phyloP scores from a whole-genome alignment of 2,329 filamentous ascomycete genomes.

The Drechslerella dactyloides region DNA sequence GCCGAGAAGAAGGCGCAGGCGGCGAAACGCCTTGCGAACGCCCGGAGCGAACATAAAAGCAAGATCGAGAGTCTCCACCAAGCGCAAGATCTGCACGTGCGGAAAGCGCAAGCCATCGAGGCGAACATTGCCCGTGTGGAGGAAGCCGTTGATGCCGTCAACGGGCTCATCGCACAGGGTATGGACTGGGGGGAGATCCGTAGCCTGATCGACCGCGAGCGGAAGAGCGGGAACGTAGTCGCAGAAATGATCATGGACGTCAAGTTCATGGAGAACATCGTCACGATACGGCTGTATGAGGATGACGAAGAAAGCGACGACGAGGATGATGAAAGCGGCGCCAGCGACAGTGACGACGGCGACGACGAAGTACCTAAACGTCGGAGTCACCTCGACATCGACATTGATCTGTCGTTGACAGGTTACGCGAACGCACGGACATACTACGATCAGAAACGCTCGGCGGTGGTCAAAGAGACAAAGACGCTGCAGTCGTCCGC shows the following conservation, averaged over 20 bases:
- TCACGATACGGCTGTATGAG: slow-evolving; percentile 80
- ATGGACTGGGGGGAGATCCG: slow-evolving; percentile 98
- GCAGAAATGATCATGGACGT: slow-evolving; percentile 86
- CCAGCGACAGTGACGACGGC: slow-evolving; percentile 59
- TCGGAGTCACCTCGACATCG: slow-evolving; percentile 69
- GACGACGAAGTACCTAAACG: slow-evolving; percentile 54
- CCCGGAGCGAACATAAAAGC: slow-evolving; percentile 80
- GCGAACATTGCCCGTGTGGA: slow-evolving; percentile 89
- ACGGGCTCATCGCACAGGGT: slow-evolving; percentile 85
- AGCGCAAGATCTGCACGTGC: slow-evolving; percentile 79
- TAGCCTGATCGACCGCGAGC: slow-evolving; percentile 84
- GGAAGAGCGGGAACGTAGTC: slow-evolving; percentile 79
- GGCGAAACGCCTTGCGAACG: slow-evolving; percentile 82
- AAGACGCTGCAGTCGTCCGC: slow-evolving; percentile 82
- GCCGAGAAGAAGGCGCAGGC: slow-evolving; percentile 82
- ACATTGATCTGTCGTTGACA: slow-evolving; percentile 81
- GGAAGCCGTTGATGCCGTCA: slow-evolving; percentile 90
- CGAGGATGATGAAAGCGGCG: slow-evolving; percentile 60
- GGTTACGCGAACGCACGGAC: slow-evolving; percentile 88
- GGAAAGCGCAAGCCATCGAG: slow-evolving; percentile 88
- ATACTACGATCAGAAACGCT: slow-evolving; percentile 89
- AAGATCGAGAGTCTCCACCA: slow-evolving; percentile 83
- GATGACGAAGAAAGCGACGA: slow-evolving; percentile 69
- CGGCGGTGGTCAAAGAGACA: slow-evolving; percentile 82
- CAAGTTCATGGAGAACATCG: slow-evolving; percentile 85